Evolutionary conservation across 257 asterid species (phyloP).

Genomic region (Vinca minor): DNA sequence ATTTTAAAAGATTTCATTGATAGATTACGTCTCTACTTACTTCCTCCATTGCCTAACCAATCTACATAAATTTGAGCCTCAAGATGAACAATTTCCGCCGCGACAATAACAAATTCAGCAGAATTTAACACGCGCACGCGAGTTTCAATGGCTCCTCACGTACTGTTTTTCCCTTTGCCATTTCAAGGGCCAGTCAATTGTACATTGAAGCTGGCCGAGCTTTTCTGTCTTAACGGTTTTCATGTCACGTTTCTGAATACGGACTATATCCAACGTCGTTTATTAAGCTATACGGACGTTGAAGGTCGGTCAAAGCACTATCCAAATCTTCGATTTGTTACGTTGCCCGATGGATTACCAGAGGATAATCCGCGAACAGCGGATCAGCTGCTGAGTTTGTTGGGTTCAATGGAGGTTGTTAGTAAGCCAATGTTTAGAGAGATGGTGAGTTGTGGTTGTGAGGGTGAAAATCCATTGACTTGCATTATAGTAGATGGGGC

Average conservation of each 20-base stretch:
- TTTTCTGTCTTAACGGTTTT: slow-evolving; percentile 36
- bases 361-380: slow-evolving; percentile 38
- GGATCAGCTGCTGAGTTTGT: slow-evolving; percentile 32
- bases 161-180: slow-evolving; percentile 58
- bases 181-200: slow-evolving; percentile 64
- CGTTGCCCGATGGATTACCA: slow-evolving; percentile 52
- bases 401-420: slow-evolving; percentile 33
- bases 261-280: slow-evolving; percentile 39
- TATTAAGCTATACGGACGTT: slow-evolving; percentile 30
- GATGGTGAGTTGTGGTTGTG: slow-evolving; percentile 18
- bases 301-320: slow-evolving; percentile 38
- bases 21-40: not conserved
- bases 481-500: slow-evolving; percentile 34
- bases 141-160: slow-evolving; percentile 38
- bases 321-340: slow-evolving; percentile 31
- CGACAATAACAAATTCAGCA: not conserved
- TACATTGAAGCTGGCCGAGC: slow-evolving; percentile 59
- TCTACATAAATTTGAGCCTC: not conserved
- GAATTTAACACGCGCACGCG: not conserved
- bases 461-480: slow-evolving; percentile 13
- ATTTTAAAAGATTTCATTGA: not conserved
- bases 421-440: slow-evolving; percentile 40
- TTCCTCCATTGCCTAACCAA: not conserved
- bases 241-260: slow-evolving; percentile 48
- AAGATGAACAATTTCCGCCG: too few species aligned